Evolutionary conservation across 2,329 filamentous ascomycete species (phyloP).

Genomic region (Alternaria novae-zelandiae): DNA sequence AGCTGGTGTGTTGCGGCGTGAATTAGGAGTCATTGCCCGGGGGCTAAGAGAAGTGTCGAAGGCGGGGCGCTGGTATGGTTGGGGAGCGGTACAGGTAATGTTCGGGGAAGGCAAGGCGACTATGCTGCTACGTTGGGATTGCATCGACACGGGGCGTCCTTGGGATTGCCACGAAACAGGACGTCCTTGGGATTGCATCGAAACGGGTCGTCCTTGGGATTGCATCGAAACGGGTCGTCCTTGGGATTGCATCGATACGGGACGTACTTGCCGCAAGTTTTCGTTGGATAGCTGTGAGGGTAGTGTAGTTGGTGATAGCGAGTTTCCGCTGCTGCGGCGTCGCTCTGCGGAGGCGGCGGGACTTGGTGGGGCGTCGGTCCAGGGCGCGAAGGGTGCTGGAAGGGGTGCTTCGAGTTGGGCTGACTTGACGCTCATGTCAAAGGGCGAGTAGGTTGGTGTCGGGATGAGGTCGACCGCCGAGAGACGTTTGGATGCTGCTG

Average conservation of each 20-base stretch:
- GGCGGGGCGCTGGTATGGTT: conserved; percentile 1
- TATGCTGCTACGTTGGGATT: conserved; percentile 11
- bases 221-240: conserved; percentile 23
- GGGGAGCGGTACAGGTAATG: conserved; percentile 14
- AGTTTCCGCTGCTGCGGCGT: conserved; percentile 19
- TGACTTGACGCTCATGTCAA: conserved; percentile 13
- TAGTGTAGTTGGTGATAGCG: conserved; percentile 14
- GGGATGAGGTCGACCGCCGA: conserved; percentile 24
- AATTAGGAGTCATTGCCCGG: conserved; percentile 7
- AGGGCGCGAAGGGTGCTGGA: conserved; percentile 32
- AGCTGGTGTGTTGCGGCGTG: conserved; percentile 25
- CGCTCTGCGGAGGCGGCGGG: conserved; percentile 22
- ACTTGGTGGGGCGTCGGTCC: conserved; percentile 28
- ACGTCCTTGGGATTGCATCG: conserved; percentile 14
- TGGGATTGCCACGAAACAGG: conserved; percentile 19
- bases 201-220: conserved; percentile 15
- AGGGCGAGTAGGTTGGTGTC: conserved; percentile 31
- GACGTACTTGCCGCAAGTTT: conserved; percentile 18
- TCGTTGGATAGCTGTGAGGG: conserved; percentile 12
- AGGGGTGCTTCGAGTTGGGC: conserved; percentile 16
- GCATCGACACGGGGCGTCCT: conserved; percentile 20
- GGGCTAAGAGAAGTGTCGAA: conserved; percentile 6
- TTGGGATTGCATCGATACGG: conserved; percentile 22
- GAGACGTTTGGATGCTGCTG: conserved; percentile 11
- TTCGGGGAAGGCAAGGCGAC: neutral